These are phyloP conservation scores for Eimeria maxima DNA, from an alignment of 169 alveolate genomes.

Conservation along the genomic window DNA sequence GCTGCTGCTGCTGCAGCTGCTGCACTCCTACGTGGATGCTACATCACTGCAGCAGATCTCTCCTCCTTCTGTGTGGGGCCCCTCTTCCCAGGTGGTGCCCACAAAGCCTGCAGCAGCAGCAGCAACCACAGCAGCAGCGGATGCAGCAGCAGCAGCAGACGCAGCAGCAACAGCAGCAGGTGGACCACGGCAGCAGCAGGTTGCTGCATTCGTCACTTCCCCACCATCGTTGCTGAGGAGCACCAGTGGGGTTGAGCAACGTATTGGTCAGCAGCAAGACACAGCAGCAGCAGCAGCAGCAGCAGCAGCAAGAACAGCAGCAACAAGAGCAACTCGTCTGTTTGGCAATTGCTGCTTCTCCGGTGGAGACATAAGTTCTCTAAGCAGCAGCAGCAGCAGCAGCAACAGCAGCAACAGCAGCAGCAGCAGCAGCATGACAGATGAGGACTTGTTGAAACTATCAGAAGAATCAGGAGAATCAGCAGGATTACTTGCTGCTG, in stretches of 20 bases:
- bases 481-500: too few species aligned
- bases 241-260: neutral
- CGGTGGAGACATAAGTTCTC: neutral
- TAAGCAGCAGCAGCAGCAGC: slow-evolving; percentile 19
- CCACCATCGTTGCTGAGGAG: neutral
- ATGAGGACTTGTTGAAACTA: too few species aligned
- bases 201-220: neutral
- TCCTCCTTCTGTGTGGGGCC: neutral
- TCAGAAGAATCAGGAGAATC: too few species aligned
- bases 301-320: slow-evolving; percentile 49
- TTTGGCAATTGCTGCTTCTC: slow-evolving; percentile 55
- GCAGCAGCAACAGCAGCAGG: slow-evolving; percentile 8
- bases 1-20: slow-evolving; percentile 61
- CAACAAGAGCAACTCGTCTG: slow-evolving; percentile 3
- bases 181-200: neutral
- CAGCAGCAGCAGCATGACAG: slow-evolving; percentile 34
- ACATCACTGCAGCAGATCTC: neutral
- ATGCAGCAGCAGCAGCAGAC: neutral
- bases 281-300: slow-evolving; percentile 47
- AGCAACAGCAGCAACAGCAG: slow-evolving; percentile 12
- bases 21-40: neutral
- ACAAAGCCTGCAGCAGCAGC: slow-evolving; percentile 31
- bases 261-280: neutral
- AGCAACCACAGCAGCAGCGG: neutral
- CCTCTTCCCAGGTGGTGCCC: neutral